Base-by-base conservation (phyloP, 129 eudicot genomes). In the Rutidosis leptorrhynchoides region DNA sequence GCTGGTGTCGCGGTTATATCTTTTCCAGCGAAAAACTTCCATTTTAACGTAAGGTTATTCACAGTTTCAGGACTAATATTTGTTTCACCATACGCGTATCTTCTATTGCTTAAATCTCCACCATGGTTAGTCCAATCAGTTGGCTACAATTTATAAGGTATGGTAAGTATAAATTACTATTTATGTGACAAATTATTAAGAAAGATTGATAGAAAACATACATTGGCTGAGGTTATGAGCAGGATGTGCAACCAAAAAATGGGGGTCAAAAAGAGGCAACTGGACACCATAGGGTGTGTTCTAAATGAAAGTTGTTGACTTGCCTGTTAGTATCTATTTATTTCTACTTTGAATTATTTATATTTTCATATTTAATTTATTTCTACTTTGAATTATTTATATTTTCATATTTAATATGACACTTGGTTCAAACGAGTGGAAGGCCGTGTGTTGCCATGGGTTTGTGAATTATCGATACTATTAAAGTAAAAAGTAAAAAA, bases 1-100 rank as follows among this genome's bases (percentile, higher is more conserved):
- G 96, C 77, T 20, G 96, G 91, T 0, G 96, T 88, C 12, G 91
- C 91, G 0, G 75, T 67, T 27, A 82, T 76, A 62, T 84, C 91
- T 0, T 61, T 69, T 21, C 96, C 95, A 0, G 87, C 72, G 2
- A 63, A 20, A 73, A 82, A 87, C 43, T 69, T 74, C 88, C 88
- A 87, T 55, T 78, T 84, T 17, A 87, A 58, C 3, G 19, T 48
- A 17, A 87, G 81, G 20, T 64, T 74, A 0, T 58, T 24, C 19
- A 80, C 83, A 2, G 83, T 79, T 48, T 16, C 14, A 10, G 80
- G 85, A 69, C 79, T 87, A 27, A 87, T 87, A 67, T 22, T 54
- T 28, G 72, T 68, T 72, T 84, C 95, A 1, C 75, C 81, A 28
- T 24, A 24, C 2, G 82, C 83, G 60, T 74, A 48, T 65, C 95